Evolutionary conservation across 1,284 basidiomycete genomes (phyloP), one percentile per base, ranked within the genome.

Genomic region (Abortiporus biennis): DNA sequence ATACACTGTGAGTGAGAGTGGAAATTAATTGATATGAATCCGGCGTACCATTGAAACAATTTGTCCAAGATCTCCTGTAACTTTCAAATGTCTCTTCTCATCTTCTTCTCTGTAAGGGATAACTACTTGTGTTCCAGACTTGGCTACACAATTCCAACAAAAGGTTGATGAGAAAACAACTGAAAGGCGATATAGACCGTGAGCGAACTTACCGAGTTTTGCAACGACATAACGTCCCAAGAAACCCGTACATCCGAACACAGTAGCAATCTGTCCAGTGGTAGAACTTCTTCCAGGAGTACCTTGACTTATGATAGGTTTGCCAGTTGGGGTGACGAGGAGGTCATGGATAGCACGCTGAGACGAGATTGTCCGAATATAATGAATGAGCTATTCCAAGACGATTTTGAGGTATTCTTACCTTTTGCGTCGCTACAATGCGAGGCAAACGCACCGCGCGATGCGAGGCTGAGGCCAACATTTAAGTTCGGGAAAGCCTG

Each of bases 101-200:
- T 99, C 93, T 62, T 95, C 92, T 55, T 98, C 93, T 24, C 96
- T 80, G 72, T 97, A 98, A 8, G 96, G 95, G 44, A 96, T 76
- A 55, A 99, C 79, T 46, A 98, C 92, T 62, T 96, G 93, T 3
- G 92, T 92, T 8, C 95, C 95, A 61, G 81, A 72, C 69, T 91
- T 92, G 46, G 91, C 92, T 85, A 56, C 38, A 24, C 24, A 31
- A n/a, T n/a, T n/a, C n/a, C 35, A 38, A 22, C 17, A 15, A 24
- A 15, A 30, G 36, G 19, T 37, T 15, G 29, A 16, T 13, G 17
- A 17, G 13, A n/a, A 38, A 23, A 17, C 3, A 38, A 15, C 19
- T 17, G 31, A 17, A 32, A 21, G 21, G 27, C 12, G n/a, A 21
- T 15, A 24, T 9, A 23, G 19, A 38, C 23, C 36, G 15, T 21